phyloP scores from a whole-genome alignment of 176 grass and related monocot genomes.

The Avena sativa region DNA sequence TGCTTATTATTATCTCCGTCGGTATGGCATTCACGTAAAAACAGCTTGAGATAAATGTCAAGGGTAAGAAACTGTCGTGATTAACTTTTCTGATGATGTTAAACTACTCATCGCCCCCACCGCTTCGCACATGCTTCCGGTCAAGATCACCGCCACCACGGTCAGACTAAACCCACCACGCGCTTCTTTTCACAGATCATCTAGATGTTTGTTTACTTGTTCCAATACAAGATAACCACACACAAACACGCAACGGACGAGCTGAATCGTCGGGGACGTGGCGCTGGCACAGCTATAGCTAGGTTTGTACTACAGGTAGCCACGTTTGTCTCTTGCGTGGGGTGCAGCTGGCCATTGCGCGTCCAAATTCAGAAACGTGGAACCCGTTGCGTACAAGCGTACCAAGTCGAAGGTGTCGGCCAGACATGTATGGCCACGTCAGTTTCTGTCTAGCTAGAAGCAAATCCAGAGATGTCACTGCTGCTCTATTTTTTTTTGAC shows the following conservation, averaged over 20 bases:
- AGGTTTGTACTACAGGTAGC: neutral
- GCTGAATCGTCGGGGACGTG: slow-evolving; percentile 30
- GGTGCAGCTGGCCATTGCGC: slow-evolving; percentile 3
- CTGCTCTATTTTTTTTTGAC: neutral
- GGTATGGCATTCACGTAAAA: too few relatives aligned
- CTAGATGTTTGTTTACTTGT: neutral
- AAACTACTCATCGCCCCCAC: neutral
- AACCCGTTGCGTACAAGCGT: neutral
- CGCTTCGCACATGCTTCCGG: neutral
- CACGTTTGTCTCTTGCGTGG: neutral
- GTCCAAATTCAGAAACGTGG: slow-evolving; percentile 40
- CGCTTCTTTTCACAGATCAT: slow-evolving; percentile 24
- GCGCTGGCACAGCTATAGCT: neutral
- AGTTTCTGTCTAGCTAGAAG: neutral
- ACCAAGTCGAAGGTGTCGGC: neutral
- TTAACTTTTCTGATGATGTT: neutral
- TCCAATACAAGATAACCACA: slow-evolving; percentile 1
- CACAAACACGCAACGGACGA: neutral
- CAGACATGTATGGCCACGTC: neutral
- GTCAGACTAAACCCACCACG: slow-evolving; percentile 14
- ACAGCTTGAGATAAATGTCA: too few relatives aligned
- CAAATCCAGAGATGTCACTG: slow-evolving; percentile 6
- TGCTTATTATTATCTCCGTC: too few relatives aligned
- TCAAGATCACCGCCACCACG: slow-evolving; percentile 5
- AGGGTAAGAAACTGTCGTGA: neutral